A percentile compares a stretch with the other conserved stretches of the same genome.
These are phyloP conservation scores for Karstenula rhodostoma DNA, from an alignment of 2,329 filamentous ascomycete genomes.

Conservation along the genomic window DNA sequence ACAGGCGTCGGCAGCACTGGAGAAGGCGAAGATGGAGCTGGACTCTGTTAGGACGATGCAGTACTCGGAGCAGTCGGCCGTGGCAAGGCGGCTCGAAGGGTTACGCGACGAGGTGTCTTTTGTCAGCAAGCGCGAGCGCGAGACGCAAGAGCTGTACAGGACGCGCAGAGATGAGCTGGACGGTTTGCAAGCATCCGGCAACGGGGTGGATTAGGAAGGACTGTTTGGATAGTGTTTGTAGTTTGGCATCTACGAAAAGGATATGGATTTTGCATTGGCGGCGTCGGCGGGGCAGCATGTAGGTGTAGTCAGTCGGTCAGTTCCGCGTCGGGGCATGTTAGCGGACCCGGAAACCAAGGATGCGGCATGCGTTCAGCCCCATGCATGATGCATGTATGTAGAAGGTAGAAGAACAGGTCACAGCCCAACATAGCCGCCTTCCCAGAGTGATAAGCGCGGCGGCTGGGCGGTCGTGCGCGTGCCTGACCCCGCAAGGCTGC, in stretches of 20 bases:
- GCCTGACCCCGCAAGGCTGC: slow-evolving; percentile 13
- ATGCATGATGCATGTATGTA: neutral
- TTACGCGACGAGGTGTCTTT: slow-evolving; percentile 85
- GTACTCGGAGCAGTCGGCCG: slow-evolving; percentile 79
- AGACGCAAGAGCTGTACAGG: slow-evolving; percentile 88
- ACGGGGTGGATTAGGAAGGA: slow-evolving; percentile 44
- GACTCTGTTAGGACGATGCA: slow-evolving; percentile 78
- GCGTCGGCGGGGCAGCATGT: neutral
- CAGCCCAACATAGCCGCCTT: neutral
- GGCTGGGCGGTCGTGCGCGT: slow-evolving; percentile 3
- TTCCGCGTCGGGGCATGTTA: neutral
- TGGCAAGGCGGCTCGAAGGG: slow-evolving; percentile 74
- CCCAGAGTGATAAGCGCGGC: slow-evolving; percentile 5
- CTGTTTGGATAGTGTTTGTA: neutral
- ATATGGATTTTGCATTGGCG: neutral
- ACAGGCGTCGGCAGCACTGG: slow-evolving; percentile 76
- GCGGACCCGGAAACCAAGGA: slow-evolving; percentile 3
- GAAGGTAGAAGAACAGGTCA: neutral
- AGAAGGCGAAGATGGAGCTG: slow-evolving; percentile 75
- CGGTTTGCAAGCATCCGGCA: slow-evolving; percentile 56
- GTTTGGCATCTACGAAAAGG: neutral
- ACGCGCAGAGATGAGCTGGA: slow-evolving; percentile 79
- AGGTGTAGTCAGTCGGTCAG: neutral
- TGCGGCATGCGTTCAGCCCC: neutral
- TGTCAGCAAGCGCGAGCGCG: slow-evolving; percentile 81